A percentile compares a stretch with the other conserved stretches of the same genome.
Evolutionary conservation across 139 green algal species (phyloP).

Genomic region (Coelastrella sp.): DNA sequence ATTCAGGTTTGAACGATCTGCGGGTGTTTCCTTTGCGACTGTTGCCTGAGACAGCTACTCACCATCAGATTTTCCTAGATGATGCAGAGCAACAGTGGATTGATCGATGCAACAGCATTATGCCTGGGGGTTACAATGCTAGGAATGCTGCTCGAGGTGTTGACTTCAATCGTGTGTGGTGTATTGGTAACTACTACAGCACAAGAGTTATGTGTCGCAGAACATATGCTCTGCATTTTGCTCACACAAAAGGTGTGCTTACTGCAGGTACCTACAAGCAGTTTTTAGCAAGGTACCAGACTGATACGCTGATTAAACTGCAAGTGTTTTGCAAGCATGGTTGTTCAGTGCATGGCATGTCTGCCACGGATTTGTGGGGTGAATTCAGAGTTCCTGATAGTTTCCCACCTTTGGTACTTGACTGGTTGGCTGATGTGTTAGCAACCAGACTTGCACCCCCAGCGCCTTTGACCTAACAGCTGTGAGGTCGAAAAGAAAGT

Average conservation of each 20-base stretch:
- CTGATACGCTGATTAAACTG: neutral
- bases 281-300: neutral
- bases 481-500: too few species aligned
- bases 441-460: neutral
- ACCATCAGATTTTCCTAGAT: neutral
- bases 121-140: neutral
- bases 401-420: too few species aligned
- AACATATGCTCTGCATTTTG: neutral
- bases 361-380: neutral
- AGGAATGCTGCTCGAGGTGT: neutral
- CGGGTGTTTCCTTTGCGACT: conserved; percentile 17
- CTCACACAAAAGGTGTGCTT: neutral
- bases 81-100: neutral
- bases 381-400: neutral
- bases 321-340: neutral
- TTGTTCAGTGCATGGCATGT: neutral
- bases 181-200: neutral
- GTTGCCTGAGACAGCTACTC: neutral
- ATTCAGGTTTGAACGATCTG: neutral
- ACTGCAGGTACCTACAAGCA: neutral
- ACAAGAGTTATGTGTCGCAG: neutral
- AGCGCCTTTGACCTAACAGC: neutral
- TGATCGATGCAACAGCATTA: neutral
- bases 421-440: neutral
- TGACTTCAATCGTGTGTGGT: neutral